phyloP scores from a whole-genome alignment of 2,329 filamentous ascomycete species.

The Cytospora schulzeri region DNA sequence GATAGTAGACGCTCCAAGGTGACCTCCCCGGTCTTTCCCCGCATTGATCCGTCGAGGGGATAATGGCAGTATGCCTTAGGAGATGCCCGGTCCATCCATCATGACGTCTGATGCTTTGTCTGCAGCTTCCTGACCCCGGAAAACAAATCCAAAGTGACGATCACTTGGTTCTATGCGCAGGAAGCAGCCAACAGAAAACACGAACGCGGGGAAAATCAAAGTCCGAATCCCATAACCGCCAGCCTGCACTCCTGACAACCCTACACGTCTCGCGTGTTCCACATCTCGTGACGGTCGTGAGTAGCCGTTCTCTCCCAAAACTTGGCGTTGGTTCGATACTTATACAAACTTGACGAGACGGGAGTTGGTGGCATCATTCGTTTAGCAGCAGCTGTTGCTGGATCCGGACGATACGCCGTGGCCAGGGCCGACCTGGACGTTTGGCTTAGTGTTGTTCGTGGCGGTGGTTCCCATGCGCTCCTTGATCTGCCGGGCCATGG shows the following conservation, averaged over 20 bases:
- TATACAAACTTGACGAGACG: constrained; percentile 26
- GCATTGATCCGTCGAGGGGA: constrained; percentile 14
- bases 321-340: constrained; percentile 23
- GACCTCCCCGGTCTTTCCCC: constrained; percentile 2
- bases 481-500: constrained; percentile 99
- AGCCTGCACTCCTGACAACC: constrained; percentile 21
- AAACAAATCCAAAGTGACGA: constrained; percentile 22
- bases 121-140: constrained; percentile 11
- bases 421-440: constrained; percentile 91
- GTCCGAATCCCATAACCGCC: constrained; percentile 21
- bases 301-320: constrained; percentile 17
- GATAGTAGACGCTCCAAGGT: constrained; percentile 2
- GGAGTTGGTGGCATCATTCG: constrained; percentile 21
- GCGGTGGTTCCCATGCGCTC: constrained; percentile 98
- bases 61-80: constrained; percentile 18
- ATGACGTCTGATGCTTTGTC: constrained; percentile 20
- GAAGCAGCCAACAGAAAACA: constrained; percentile 20
- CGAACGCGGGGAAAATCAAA: constrained; percentile 15
- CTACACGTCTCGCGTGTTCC: constrained; percentile 25
- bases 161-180: constrained; percentile 29
- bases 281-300: constrained; percentile 29
- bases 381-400: constrained; percentile 88
- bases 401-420: constrained; percentile 89
- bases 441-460: constrained; percentile 97
- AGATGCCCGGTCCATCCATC: constrained; percentile 22